Base-by-base conservation (phyloP, 768 basidiomycete species). In the Leccinellum rugosiceps region DNA sequence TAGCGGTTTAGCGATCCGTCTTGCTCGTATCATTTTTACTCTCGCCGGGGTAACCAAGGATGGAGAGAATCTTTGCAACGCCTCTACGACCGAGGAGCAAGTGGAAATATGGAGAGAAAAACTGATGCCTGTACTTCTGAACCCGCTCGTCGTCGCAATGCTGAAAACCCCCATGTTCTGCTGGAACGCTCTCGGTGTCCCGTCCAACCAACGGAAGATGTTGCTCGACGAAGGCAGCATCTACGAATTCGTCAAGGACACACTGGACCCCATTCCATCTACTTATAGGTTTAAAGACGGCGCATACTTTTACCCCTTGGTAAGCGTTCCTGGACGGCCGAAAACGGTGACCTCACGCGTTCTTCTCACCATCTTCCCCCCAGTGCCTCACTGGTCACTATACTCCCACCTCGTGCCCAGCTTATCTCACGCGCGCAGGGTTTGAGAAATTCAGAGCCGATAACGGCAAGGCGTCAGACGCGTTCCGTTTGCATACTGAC, bases 171-270 rank as follows among this genome's bases (percentile, higher is more conserved):
- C 77, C 26, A 52, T 68, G 15, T 75, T 86, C 59, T 86, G 84
- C 60, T 92, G 90, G 90, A 88, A 88, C 63, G 88, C 88, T 0
- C 73, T 91, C 23, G 90, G 89, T 15, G 90, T 92, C 4, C 88
- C 90, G 4, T 72, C 78, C 60, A 86, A 87, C 64, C 87, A 90
- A 72, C 77, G 85, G 58, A 74, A 75, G 56, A 83, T 85, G 78
- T 72, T 88, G 53, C 63, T 86, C 25, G 68, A 80, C 8, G 82
- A 83, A 56, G 81, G 82, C 21, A 67, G 73, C 21, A 52, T 70
- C 1, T 83, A 78, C 56, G 79, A 81, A 19, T 83, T 80, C 56
- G 76, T 85, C 46, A 66, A 74, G 34, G 78, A 83, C 31, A 83
- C 83, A 4, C 61, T 84, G 44, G 78, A 84, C 47, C 81, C 82